Conservation (phyloP, 495 filamentous ascomycete genomes). For the Xylona heveae region DNA sequence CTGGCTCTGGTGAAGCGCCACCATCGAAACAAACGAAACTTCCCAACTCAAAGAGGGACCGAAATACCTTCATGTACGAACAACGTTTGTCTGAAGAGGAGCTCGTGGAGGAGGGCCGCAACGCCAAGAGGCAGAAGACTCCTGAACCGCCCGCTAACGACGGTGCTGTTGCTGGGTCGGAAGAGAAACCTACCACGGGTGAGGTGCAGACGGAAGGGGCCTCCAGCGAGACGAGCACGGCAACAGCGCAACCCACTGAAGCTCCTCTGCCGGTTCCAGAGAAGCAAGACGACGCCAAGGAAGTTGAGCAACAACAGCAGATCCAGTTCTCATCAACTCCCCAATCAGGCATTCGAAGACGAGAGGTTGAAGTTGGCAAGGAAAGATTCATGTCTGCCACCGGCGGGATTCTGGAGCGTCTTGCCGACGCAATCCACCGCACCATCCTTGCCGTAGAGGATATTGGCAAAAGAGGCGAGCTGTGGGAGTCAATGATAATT, state of each 20-base stretch:
- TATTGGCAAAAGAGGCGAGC: conserved; percentile 52
- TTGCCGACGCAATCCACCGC: conserved; percentile 65
- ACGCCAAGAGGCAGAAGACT: conserved; percentile 20
- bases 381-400: conserved; percentile 74
- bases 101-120: conserved; percentile 20
- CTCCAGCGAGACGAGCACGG: conserved; percentile 7
- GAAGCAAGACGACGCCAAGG: conserved; percentile 13
- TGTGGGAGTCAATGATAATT: conserved; percentile 80
- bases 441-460: conserved; percentile 61
- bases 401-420: conserved; percentile 48
- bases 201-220: conserved; percentile 1
- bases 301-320: conserved; percentile 16
- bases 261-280: conserved; percentile 2
- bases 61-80: conserved; percentile 63
- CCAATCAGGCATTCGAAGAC: conserved; percentile 23
- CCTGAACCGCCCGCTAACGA: conserved; percentile 10
- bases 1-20: conserved; percentile 20
- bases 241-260: conserved; percentile 8
- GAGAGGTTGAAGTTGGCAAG: conserved; percentile 66
- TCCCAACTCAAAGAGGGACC: conserved; percentile 63
- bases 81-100: conserved; percentile 46
- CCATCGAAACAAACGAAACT: conserved; percentile 33
- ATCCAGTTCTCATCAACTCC: conserved; percentile 17
- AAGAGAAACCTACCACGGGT: conserved; percentile 3
- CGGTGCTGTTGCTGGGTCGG: conserved; percentile 5